Evolutionary conservation across 2,329 filamentous ascomycete species (phyloP).

Genomic region (Penicillium sp.): DNA sequence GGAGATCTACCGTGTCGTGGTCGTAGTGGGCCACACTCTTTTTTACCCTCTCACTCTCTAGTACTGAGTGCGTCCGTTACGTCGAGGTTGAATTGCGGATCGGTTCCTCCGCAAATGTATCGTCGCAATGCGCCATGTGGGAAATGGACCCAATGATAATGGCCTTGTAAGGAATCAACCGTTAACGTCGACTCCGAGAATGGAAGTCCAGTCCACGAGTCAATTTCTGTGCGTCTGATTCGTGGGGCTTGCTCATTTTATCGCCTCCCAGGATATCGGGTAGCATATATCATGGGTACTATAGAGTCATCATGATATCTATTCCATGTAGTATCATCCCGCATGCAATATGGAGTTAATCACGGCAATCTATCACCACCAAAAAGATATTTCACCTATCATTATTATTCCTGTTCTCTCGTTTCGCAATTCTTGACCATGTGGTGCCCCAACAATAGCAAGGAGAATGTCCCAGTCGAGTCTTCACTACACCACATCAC

Average conservation of each 20-base stretch:
- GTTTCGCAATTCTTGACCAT: conserved; percentile 18
- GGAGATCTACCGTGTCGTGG: conserved; percentile 25
- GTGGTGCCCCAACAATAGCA: conserved; percentile 23
- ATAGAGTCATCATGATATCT: conserved; percentile 1
- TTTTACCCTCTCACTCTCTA: background rate
- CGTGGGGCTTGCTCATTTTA: background rate
- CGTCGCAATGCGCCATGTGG: conserved; percentile 25
- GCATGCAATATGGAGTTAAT: background rate
- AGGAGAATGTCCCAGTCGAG: background rate
- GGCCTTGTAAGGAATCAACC: background rate
- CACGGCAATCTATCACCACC: too few relatives aligned
- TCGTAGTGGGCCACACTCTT: conserved; percentile 14
- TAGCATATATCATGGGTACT: background rate
- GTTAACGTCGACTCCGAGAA: conserved; percentile 5
- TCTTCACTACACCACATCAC: background rate
- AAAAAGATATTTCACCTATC: too few relatives aligned
- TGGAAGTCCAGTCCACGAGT: conserved; percentile 3
- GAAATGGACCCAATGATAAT: conserved; percentile 6
- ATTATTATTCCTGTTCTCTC: background rate
- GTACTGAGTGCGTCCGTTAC: conserved; percentile 13
- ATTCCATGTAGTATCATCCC: background rate
- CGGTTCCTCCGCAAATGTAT: conserved; percentile 26
- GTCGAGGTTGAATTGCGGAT: conserved; percentile 19
- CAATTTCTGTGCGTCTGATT: background rate
- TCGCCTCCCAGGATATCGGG: background rate